phyloP scores from a whole-genome alignment of 164 flowering plant genomes.

The Magnolia officinalis region DNA sequence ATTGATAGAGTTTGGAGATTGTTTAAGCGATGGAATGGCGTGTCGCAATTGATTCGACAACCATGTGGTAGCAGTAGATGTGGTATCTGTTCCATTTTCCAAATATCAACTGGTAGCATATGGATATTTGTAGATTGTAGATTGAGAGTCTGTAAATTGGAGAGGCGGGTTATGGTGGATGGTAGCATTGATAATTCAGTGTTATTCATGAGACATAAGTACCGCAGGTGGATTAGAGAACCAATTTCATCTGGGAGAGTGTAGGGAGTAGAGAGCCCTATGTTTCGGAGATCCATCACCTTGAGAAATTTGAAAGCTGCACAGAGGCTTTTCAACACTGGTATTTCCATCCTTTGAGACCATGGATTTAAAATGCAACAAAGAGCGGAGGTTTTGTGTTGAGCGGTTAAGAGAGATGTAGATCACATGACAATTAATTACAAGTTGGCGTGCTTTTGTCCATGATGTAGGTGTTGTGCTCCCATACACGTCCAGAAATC shows the following conservation, averaged over 20 bases:
- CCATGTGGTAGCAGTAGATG: neutral
- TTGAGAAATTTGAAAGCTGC: constrained; percentile 4
- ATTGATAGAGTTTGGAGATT: neutral
- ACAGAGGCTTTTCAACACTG: no score
- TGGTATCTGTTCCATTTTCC: neutral
- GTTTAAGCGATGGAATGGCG: neutral
- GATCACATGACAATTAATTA: neutral
- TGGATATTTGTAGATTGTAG: neutral
- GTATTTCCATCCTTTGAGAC: no score
- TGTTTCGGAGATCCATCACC: constrained; percentile 1
- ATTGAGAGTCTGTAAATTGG: constrained; percentile 3
- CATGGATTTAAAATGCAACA: no score
- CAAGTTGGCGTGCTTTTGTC: neutral
- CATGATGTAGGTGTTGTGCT: neutral
- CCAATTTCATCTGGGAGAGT: constrained; percentile 8
- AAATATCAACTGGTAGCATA: neutral
- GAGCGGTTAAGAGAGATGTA: neutral
- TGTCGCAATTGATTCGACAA: neutral
- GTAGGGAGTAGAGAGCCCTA: neutral
- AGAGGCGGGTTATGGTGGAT: neutral
- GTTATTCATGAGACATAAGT: neutral
- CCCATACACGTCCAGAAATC: neutral
- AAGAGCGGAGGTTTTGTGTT: no score
- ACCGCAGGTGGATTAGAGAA: constrained; percentile 7
- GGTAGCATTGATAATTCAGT: constrained; percentile 5